Percentiles rank a stretch among this genome's conserved stretches.
Evolutionary conservation across 1,284 basidiomycete genomes (phyloP).

Genomic region (Pterulicium gracile): DNA sequence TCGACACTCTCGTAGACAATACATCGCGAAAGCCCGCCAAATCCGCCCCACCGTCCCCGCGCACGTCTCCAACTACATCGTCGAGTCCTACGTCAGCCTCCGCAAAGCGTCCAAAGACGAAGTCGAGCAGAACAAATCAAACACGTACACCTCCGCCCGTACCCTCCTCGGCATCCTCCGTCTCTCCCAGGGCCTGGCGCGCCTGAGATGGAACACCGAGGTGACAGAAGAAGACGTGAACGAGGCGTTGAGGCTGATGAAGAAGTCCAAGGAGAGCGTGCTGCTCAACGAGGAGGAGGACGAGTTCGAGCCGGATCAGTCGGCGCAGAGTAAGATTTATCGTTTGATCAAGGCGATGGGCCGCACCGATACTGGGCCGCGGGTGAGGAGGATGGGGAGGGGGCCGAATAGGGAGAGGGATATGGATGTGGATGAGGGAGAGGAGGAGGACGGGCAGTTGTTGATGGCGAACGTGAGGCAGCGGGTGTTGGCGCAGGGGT

Average conservation of each 20-base stretch:
- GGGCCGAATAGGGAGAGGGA: slow-evolving; percentile 61
- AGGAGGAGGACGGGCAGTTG: slow-evolving; percentile 57
- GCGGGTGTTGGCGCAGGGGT: slow-evolving; percentile 77
- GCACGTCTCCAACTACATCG: slow-evolving; percentile 86
- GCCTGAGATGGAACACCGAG: slow-evolving; percentile 73
- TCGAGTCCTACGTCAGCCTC: slow-evolving; percentile 91
- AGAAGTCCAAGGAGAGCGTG: slow-evolving; percentile 88
- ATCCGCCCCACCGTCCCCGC: slow-evolving; percentile 82
- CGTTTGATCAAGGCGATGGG: slow-evolving; percentile 83
- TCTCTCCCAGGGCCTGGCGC: slow-evolving; percentile 89
- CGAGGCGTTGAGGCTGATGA: slow-evolving; percentile 94
- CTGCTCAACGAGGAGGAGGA: slow-evolving; percentile 66
- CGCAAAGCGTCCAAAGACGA: slow-evolving; percentile 91
- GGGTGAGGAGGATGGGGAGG: slow-evolving; percentile 43
- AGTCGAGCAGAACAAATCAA: slow-evolving; percentile 79
- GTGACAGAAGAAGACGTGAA: slow-evolving; percentile 90
- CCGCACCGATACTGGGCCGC: slow-evolving; percentile 25
- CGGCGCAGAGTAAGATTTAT: slow-evolving; percentile 76
- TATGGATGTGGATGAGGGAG: slow-evolving; percentile 52
- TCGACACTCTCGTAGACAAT: slow-evolving; percentile 51
- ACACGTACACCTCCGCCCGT: slow-evolving; percentile 94
- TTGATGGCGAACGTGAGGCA: slow-evolving; percentile 78
- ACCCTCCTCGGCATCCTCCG: slow-evolving; percentile 93
- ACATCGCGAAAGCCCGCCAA: slow-evolving; percentile 89
- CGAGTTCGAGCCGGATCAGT: slow-evolving; percentile 63